These are phyloP conservation scores for Ogataea corticis DNA, from an alignment of 805 yeast species.

Conservation along the genomic window DNA sequence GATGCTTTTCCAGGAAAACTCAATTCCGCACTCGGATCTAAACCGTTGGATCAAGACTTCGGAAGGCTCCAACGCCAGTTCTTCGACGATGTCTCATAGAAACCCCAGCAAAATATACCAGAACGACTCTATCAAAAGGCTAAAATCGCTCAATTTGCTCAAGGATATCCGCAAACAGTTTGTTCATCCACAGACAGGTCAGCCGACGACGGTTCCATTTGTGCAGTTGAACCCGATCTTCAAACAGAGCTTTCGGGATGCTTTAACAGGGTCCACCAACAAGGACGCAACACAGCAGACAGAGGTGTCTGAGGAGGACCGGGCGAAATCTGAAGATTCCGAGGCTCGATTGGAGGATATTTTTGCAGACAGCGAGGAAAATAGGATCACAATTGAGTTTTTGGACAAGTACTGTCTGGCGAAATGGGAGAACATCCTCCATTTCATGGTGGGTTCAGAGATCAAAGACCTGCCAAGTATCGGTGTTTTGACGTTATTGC, in stretches of 20 bases:
- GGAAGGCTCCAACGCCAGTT: background rate
- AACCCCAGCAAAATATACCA: constrained; percentile 47
- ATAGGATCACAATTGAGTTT: constrained; percentile 60
- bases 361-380: constrained; percentile 63
- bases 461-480: constrained; percentile 66
- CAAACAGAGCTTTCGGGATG: constrained; percentile 72
- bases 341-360: constrained; percentile 38
- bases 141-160: constrained; percentile 74
- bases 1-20: constrained; percentile 78
- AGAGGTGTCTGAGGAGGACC: constrained; percentile 11
- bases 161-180: constrained; percentile 47
- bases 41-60: constrained; percentile 68
- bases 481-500: constrained; percentile 76
- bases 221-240: constrained; percentile 70
- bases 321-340: constrained; percentile 1
- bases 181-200: constrained; percentile 37
- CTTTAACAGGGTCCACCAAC: constrained; percentile 65
- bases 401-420: constrained; percentile 78
- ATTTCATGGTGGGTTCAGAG: constrained; percentile 96
- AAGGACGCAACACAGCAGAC: constrained; percentile 34
- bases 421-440: constrained; percentile 94
- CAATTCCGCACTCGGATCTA: constrained; percentile 64
- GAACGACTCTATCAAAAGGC: constrained; percentile 75
- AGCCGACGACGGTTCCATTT: constrained; percentile 32
- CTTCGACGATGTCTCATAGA: constrained; percentile 17